Percentiles rank a stretch among this genome's conserved stretches.
These are phyloP conservation scores for Botrytis byssoidea DNA, from an alignment of 2,329 filamentous ascomycete genomes.

Conservation along the genomic window DNA sequence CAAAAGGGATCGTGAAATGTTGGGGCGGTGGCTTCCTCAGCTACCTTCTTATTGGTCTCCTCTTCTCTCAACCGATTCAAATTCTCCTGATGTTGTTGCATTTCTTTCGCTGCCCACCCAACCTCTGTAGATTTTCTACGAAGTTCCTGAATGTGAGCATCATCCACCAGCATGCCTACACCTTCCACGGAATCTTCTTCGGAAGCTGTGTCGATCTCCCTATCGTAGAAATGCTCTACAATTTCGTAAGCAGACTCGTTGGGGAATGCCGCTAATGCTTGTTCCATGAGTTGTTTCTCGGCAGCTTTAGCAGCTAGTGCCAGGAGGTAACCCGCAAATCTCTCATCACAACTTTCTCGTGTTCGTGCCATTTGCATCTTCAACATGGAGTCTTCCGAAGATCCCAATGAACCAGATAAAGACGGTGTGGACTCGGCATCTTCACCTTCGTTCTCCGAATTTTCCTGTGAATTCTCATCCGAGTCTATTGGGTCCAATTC, in stretches of 20 bases:
- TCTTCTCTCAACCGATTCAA: conserved; percentile 37
- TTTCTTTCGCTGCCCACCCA: conserved; percentile 39
- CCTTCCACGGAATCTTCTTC: conserved; percentile 38
- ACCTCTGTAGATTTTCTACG: conserved; percentile 37
- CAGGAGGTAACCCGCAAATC: conserved; percentile 73
- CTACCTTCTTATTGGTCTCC: conserved; percentile 37
- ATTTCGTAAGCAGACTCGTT: conserved; percentile 52
- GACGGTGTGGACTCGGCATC: conserved; percentile 36
- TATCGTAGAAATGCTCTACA: conserved; percentile 41
- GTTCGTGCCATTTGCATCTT: conserved; percentile 46
- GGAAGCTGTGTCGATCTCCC: conserved; percentile 37
- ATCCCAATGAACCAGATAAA: conserved; percentile 36
- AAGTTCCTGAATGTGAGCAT: conserved; percentile 25
- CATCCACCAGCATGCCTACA: conserved; percentile 34
- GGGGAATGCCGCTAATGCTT: conserved; percentile 73
- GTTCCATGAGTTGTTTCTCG: conserved; percentile 74
- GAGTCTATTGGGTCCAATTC: conserved; percentile 41
- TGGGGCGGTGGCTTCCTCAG: conserved; percentile 38
- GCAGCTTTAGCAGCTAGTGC: conserved; percentile 77
- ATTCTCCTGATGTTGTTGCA: conserved; percentile 40
- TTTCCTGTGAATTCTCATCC: conserved; percentile 45
- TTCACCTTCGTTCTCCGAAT: conserved; percentile 41
- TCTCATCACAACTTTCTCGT: conserved; percentile 72
- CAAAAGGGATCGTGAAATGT: conserved; percentile 39
- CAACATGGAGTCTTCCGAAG: conserved; percentile 39